phyloP scores from a whole-genome alignment of 1,284 basidiomycete species.

The Macrocystidia cucumis region DNA sequence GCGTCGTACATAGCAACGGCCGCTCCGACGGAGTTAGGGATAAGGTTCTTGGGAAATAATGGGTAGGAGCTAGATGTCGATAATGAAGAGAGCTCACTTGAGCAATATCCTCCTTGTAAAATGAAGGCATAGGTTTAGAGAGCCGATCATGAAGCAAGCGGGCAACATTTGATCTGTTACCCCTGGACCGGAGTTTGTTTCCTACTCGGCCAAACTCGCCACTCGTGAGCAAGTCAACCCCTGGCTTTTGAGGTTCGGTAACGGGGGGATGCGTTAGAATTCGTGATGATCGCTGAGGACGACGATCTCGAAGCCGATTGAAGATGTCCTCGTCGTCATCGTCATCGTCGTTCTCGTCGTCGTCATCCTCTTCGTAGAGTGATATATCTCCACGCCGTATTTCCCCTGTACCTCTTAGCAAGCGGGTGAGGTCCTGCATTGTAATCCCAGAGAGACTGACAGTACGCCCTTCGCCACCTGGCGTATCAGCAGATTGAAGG shows the following conservation, averaged over 20 bases:
- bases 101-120: conserved; percentile 43
- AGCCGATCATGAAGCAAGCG: conserved; percentile 36
- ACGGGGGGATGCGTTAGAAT: conserved; percentile 26
- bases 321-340: conserved; percentile 29
- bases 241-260: conserved; percentile 63
- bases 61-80: conserved; percentile 6
- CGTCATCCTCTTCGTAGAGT: conserved; percentile 22
- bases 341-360: conserved; percentile 30
- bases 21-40: conserved; percentile 86
- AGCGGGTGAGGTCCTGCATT: conserved; percentile 19
- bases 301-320: conserved; percentile 16
- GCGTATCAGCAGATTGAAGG: conserved; percentile 22
- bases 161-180: conserved; percentile 37
- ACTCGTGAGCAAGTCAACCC: conserved; percentile 62
- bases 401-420: conserved; percentile 14
- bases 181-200: conserved; percentile 33
- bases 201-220: conserved; percentile 83
- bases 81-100: conserved; percentile 28
- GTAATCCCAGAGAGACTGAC: conserved; percentile 21
- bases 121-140: conserved; percentile 24
- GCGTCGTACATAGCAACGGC: conserved; percentile 77
- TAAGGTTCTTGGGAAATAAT: conserved; percentile 48
- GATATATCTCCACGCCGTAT: conserved; percentile 8
- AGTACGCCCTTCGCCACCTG: too few species aligned
- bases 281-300: conserved; percentile 6